A percentile compares a stretch with the other conserved stretches of the same genome.
phyloP scores from a whole-genome alignment of 441 rosid genomes.

The Flueggea neowawraea region DNA sequence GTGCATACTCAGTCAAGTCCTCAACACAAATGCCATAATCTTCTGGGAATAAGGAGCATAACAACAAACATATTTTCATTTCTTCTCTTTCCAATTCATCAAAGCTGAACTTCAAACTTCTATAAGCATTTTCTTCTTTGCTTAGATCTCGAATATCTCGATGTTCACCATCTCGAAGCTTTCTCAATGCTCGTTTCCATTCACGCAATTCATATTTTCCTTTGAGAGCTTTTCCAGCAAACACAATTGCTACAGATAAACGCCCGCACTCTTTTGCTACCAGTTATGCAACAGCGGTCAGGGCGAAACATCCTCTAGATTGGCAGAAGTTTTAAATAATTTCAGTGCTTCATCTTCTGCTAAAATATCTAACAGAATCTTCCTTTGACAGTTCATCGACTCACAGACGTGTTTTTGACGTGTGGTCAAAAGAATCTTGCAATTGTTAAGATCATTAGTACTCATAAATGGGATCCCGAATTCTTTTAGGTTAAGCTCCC shows the following conservation, averaged over 20 bases:
- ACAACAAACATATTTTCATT: conserved; percentile 12
- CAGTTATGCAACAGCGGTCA: background rate
- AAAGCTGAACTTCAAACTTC: conserved; percentile 12
- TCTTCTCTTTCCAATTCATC: conserved; percentile 6
- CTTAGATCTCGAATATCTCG: conserved; percentile 1
- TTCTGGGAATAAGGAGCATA: conserved; percentile 9
- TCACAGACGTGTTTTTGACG: conserved; percentile 7
- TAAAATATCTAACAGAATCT: conserved; percentile 1
- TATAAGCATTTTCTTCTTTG: conserved; percentile 5
- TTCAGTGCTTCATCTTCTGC: conserved; percentile 14
- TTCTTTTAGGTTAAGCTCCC: background rate
- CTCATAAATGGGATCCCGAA: conserved; percentile 5
- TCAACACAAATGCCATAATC: conserved; percentile 6
- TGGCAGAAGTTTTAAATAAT: conserved; percentile 7
- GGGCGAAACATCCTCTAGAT: background rate
- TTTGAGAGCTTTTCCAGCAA: conserved; percentile 9
- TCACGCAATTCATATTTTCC: background rate
- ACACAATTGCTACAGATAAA: conserved; percentile 14
- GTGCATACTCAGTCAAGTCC: conserved; percentile 10
- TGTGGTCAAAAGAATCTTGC: conserved; percentile 18
- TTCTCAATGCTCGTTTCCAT: conserved; percentile 12
- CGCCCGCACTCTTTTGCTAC: conserved; percentile 11
- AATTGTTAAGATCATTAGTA: conserved; percentile 9
- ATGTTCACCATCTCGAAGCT: conserved; percentile 7
- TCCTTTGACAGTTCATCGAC: background rate